Conservation (phyloP, 345 rosid genomes). For the Hibiscus trionum region DNA sequence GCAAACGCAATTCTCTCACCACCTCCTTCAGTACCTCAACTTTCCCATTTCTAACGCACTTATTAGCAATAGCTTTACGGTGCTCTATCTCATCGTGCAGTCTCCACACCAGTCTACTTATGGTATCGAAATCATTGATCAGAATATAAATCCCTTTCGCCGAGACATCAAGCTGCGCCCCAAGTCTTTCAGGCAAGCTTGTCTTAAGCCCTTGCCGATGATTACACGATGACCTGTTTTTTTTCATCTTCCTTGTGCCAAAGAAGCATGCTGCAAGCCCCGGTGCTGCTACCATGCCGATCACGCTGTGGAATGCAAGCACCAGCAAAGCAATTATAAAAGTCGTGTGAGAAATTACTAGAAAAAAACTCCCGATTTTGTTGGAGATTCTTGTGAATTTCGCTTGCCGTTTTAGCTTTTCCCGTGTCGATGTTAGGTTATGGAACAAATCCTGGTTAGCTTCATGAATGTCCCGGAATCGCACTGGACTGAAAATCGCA, state of each 20-base stretch:
- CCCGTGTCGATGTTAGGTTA: constrained; percentile 37
- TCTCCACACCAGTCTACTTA: constrained; percentile 53
- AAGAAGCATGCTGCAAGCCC: constrained; percentile 36
- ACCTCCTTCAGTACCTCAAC: constrained; percentile 52
- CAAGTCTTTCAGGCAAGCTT: constrained; percentile 32
- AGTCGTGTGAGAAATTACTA: constrained; percentile 37
- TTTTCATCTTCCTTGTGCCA: constrained; percentile 33
- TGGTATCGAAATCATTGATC: constrained; percentile 70
- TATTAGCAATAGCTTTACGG: constrained; percentile 38
- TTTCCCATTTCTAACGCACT: constrained; percentile 46
- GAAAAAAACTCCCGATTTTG: constrained; percentile 34
- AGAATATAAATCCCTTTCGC: constrained; percentile 67
- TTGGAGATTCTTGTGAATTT: constrained; percentile 32
- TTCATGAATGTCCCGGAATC: constrained; percentile 36
- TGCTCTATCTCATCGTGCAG: constrained; percentile 62
- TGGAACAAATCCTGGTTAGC: constrained; percentile 34
- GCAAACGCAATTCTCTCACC: constrained; percentile 39
- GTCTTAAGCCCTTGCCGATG: constrained; percentile 15
- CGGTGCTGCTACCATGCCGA: constrained; percentile 53
- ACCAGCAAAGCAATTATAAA: constrained; percentile 36
- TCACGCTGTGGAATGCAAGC: constrained; percentile 54
- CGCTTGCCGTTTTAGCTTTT: constrained; percentile 38
- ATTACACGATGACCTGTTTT: neutral
- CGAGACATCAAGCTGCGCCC: constrained; percentile 58
- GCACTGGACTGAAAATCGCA: constrained; percentile 23